phyloP scores from a whole-genome alignment of 2,329 filamentous ascomycete species.

The Fusarium illudens region DNA sequence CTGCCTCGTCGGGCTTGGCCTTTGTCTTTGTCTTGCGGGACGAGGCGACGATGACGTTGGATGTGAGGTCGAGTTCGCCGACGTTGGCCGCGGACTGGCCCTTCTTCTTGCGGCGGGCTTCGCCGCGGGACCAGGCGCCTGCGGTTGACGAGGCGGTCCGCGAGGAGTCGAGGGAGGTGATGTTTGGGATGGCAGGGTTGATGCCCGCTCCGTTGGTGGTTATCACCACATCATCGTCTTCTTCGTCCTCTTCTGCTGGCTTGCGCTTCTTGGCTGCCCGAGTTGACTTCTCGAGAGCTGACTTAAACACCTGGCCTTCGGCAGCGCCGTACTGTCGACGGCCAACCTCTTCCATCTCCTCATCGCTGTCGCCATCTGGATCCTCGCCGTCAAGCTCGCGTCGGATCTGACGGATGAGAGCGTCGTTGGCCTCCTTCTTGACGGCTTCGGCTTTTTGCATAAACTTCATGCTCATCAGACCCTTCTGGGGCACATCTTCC shows the following conservation, averaged over 20 bases:
- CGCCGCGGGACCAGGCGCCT: conserved; percentile 54
- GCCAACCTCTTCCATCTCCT: conserved; percentile 68
- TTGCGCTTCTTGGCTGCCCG: conserved; percentile 43
- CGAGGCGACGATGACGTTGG: conserved; percentile 46
- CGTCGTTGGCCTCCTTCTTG: conserved; percentile 81
- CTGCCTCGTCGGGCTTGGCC: conserved; percentile 44
- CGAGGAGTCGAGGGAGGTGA: conserved; percentile 22
- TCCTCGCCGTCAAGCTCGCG: conserved; percentile 74
- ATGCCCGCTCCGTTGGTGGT: conserved; percentile 33
- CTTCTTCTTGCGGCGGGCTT: conserved; percentile 52
- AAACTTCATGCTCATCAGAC: conserved; percentile 86
- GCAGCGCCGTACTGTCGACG: conserved; percentile 72
- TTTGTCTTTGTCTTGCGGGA: conserved; percentile 44
- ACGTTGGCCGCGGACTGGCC: conserved; percentile 42
- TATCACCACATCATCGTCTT: conserved; percentile 41
- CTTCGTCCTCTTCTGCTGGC: conserved; percentile 38
- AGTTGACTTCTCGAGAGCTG: conserved; percentile 43
- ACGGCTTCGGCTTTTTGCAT: conserved; percentile 90
- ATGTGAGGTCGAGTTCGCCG: conserved; percentile 53
- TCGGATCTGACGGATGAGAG: conserved; percentile 73
- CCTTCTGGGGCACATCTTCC: conserved; percentile 66
- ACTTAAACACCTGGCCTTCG: conserved; percentile 45
- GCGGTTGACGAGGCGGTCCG: conserved; percentile 41
- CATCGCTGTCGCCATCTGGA: conserved; percentile 60
- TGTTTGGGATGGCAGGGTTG: conserved; percentile 33